These are phyloP conservation scores for Trichoderma parareesei DNA, from an alignment of 495 filamentous ascomycete genomes.

Conservation along the genomic window DNA sequence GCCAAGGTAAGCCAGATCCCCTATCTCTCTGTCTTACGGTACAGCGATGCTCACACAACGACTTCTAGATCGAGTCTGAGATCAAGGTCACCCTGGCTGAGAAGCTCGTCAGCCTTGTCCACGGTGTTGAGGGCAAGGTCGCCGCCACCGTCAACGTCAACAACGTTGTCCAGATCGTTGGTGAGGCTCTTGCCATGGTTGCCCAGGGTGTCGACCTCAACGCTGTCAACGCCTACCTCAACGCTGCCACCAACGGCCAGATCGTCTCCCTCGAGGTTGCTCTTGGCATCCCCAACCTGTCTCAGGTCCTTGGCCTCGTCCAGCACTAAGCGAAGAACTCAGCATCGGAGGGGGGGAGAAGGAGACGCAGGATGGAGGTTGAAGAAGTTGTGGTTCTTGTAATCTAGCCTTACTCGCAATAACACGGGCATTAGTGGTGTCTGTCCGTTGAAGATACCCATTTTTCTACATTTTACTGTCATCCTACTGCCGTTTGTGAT, in stretches of 20 bases:
- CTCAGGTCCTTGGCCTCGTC: conserved; percentile 3
- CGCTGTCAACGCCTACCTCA: conserved; percentile 7
- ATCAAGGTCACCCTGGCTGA: neutral
- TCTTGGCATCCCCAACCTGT: conserved; percentile 4
- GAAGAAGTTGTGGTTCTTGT: neutral
- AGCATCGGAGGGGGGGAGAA: neutral
- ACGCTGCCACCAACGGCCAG: conserved; percentile 6
- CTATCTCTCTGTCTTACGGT: neutral
- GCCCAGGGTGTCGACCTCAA: conserved; percentile 3
- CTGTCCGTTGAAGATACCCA: conserved; percentile 8
- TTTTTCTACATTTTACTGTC: neutral
- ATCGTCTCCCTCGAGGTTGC: neutral
- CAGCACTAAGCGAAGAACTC: neutral
- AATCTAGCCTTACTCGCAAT: conserved; percentile 6
- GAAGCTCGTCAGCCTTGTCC: neutral
- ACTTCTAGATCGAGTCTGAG: conserved; percentile 7
- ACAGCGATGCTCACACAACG: neutral
- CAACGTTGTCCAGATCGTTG: conserved; percentile 10
- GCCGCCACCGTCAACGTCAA: conserved; percentile 2
- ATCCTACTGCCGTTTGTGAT: too few species aligned
- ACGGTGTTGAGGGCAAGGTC: neutral
- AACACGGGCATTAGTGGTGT: conserved; percentile 7
- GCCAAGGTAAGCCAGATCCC: neutral
- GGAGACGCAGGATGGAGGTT: neutral
- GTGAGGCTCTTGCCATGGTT: conserved; percentile 11